Evolutionary conservation across 2,329 filamentous ascomycete species (phyloP), one percentile per base, ranked within the genome.

Genomic region (Annulohypoxylon truncatum): DNA sequence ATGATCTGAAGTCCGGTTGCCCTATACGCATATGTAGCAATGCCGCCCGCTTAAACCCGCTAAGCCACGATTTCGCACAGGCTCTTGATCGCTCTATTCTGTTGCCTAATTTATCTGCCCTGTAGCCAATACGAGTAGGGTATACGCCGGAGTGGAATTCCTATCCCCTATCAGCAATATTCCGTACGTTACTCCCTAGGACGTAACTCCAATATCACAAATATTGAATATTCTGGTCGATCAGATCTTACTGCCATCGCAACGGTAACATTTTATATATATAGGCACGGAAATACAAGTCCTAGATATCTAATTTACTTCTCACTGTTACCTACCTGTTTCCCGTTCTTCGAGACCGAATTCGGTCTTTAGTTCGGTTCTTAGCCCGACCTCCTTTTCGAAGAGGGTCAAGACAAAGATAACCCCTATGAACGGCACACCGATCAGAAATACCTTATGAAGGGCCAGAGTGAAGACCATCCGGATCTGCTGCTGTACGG

Each of bases 371-470:
- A 82, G 67, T 15, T 78, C 75, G 10, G 74, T 77, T 40, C 79
- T 70, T 68, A 82, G 71, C 66, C 77, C 73, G 12, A 81, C 64
- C 61, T 80, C 73, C 52, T 77, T 76, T 66, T 79, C 77, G 1
- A 76, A 67, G 15, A 77, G 78, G 1, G 73, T 75, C 13, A 79
- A 29, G 2, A 77, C 26, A 20, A 82, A 79, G 1, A 74, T 75
- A 4, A 79, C 22, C 0, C 61, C 76, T 0, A 75, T 71, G 22
- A 81, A 70, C 0, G 72, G 70, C 0, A 79, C 71, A 8, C 76
- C 76, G 0, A 81, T 71, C 2, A 78, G 67, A 78, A 81, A 83
- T 1, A 81, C 75, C n/a, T 68, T 66, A 48, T 72, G 76, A 40
- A 82, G 67, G 1, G 76, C 74, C 29, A 76, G 64, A 0, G 73